A percentile compares a stretch with the other conserved stretches of the same genome.
phyloP scores from a whole-genome alignment of 768 basidiomycete species.

The Tylopilus cervinicoccineus region DNA sequence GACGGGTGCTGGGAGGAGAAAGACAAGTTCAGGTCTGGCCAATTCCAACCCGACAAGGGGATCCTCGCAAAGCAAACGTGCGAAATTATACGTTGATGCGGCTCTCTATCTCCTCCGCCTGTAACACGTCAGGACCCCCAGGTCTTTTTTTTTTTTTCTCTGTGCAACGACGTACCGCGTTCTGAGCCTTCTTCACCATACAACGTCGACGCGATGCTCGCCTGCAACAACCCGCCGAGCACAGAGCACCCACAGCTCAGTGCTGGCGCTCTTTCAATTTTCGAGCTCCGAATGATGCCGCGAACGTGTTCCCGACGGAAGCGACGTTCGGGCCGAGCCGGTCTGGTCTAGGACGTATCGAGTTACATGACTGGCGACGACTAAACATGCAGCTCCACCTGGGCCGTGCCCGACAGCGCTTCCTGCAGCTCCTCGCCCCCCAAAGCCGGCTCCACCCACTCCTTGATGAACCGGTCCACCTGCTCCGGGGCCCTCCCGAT shows the following conservation, averaged over 20 bases:
- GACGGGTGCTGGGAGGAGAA: slow-evolving; percentile 14
- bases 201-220: too few relatives aligned
- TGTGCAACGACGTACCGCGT: slow-evolving; percentile 13
- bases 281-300: slow-evolving; percentile 13
- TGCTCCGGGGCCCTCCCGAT: slow-evolving; percentile 94
- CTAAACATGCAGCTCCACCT: slow-evolving; percentile 61
- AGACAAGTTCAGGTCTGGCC: slow-evolving; percentile 9
- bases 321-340: slow-evolving; percentile 20
- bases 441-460: slow-evolving; percentile 87
- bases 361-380: background rate
- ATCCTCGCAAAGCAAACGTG: slow-evolving; percentile 21
- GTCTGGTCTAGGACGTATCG: background rate
- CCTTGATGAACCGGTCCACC: slow-evolving; percentile 81
- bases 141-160: too few relatives aligned
- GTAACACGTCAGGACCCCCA: slow-evolving; percentile 1
- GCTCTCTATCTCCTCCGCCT: slow-evolving; percentile 13
- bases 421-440: slow-evolving; percentile 50
- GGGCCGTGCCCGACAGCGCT: slow-evolving; percentile 47
- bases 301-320: slow-evolving; percentile 14
- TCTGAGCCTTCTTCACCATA: too few relatives aligned
- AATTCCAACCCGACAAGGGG: slow-evolving; percentile 18
- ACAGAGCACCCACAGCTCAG: too few relatives aligned
- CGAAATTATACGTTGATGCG: slow-evolving; percentile 20
- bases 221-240: too few relatives aligned
- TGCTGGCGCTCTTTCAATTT: slow-evolving; percentile 17